Evolutionary conservation across 2,329 filamentous ascomycete species (phyloP).

Genomic region (Aspergillus sp.): DNA sequence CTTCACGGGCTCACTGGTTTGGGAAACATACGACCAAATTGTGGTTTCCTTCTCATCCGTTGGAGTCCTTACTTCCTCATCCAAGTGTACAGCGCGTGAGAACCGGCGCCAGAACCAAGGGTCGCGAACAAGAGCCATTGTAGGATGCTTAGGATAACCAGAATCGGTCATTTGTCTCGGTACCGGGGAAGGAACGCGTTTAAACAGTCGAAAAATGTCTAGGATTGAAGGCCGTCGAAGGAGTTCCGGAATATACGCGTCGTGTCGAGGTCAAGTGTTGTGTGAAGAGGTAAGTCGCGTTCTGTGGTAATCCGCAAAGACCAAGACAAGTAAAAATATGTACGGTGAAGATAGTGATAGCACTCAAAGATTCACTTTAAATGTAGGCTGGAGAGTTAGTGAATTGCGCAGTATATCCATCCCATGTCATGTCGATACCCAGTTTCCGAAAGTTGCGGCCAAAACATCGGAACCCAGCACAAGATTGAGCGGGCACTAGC

Average conservation of each 20-base stretch:
- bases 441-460: neutral
- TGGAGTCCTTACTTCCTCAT: conserved; percentile 46
- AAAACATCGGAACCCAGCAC: neutral
- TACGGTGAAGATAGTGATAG: neutral
- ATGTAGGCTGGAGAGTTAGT: neutral
- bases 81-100: conserved; percentile 56
- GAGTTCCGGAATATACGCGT: neutral
- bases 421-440: neutral
- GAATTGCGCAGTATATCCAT: neutral
- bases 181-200: neutral
- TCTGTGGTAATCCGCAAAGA: neutral
- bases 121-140: conserved; percentile 55
- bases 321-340: neutral
- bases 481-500: neutral
- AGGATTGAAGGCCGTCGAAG: neutral
- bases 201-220: neutral
- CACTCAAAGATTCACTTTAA: neutral
- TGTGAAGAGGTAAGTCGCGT: neutral
- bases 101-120: conserved; percentile 63
- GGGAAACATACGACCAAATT: conserved; percentile 22
- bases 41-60: conserved; percentile 19
- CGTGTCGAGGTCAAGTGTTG: neutral
- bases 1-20: too few relatives aligned
- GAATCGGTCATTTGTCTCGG: neutral
- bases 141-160: neutral